Evolutionary conservation across 2,329 filamentous ascomycete species (phyloP).

Genomic region (Fusarium sp.): DNA sequence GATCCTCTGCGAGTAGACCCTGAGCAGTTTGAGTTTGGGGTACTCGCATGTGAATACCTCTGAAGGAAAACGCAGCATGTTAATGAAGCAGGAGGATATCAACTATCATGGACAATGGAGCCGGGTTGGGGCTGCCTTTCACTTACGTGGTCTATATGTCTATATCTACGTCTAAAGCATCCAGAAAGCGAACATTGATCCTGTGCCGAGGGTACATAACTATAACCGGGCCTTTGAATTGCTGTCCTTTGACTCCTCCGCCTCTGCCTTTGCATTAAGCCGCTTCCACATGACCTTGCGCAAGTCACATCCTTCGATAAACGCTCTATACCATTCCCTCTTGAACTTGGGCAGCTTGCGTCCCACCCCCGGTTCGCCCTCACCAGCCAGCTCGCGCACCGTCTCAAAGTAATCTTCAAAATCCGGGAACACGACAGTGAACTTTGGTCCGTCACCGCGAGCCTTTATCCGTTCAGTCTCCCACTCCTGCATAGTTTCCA

Average conservation of each 20-base stretch:
- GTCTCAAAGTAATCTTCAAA: slow-evolving; percentile 77
- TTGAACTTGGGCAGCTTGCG: slow-evolving; percentile 62
- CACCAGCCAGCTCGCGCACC: slow-evolving; percentile 65
- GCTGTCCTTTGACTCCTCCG: neutral
- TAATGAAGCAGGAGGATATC: too few relatives aligned
- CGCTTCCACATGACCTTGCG: slow-evolving; percentile 72
- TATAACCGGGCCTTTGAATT: slow-evolving; percentile 15
- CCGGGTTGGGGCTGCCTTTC: too few relatives aligned
- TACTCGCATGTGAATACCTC: neutral
- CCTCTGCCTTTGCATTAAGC: slow-evolving; percentile 57
- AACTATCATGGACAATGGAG: too few relatives aligned
- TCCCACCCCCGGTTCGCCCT: slow-evolving; percentile 60
- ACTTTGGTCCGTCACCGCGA: slow-evolving; percentile 71
- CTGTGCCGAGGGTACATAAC: neutral
- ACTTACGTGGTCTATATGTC: neutral
- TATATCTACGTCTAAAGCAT: slow-evolving; percentile 9
- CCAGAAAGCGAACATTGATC: neutral
- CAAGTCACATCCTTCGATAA: slow-evolving; percentile 69
- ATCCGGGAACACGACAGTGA: slow-evolving; percentile 71
- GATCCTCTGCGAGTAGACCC: too few relatives aligned
- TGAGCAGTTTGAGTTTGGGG: neutral
- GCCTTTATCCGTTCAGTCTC: slow-evolving; percentile 68
- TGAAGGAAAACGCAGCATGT: too few relatives aligned
- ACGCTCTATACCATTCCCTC: slow-evolving; percentile 63
- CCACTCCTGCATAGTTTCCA: slow-evolving; percentile 68